Base-by-base conservation (phyloP, 2,329 filamentous ascomycete genomes). In the Arthroderma sp. region DNA sequence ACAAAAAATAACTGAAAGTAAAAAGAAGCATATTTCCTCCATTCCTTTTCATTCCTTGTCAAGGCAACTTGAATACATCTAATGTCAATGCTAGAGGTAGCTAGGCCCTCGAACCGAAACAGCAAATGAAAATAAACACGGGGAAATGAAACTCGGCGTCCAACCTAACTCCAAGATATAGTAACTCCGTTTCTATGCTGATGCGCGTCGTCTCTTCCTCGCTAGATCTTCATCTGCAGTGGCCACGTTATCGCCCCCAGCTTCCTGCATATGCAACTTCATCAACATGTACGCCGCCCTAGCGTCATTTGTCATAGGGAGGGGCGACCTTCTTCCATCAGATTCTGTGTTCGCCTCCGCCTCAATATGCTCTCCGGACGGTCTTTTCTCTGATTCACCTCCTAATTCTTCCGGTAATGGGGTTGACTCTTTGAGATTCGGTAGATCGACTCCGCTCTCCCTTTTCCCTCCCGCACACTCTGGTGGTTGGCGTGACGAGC, bases 201-300 rank as follows among this genome's bases (percentile, higher is more conserved):
- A 63, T 31, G 60, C 61, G 13, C 61, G 56, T n/a, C 62, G 54
- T 38, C 55, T 57, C 55, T 62, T 63, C 25, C 59, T 56, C 5
- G 37, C 52, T 11, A 35, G 37, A 15, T 58, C 57, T 17, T 65
- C 60, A 15, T 67, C 66, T 6, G 43, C 59, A 4, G 60, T 60
- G 51, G n/a, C 60, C 17, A 4, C 28, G 21, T n/a, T 39, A n/a
- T 54, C 21, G 31, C 63, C 4, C 11, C 4, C 33, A 8, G 37
- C 63, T 39, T 70, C 64, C 56, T 70, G 67, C 66, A 68, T 68
- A 33, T 69, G 66, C 21, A 73, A 41, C 56, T 61, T 66, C 21
- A 73, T 61, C 56, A 73, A 61, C 21, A 71, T 69, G 62, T 72
- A 70, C 4, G 71, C 71, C 15, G 71, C 71, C 53, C 66, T 68